Evolutionary conservation across 2,329 filamentous ascomycete genomes (phyloP).

Genomic region (Claviceps sp.): DNA sequence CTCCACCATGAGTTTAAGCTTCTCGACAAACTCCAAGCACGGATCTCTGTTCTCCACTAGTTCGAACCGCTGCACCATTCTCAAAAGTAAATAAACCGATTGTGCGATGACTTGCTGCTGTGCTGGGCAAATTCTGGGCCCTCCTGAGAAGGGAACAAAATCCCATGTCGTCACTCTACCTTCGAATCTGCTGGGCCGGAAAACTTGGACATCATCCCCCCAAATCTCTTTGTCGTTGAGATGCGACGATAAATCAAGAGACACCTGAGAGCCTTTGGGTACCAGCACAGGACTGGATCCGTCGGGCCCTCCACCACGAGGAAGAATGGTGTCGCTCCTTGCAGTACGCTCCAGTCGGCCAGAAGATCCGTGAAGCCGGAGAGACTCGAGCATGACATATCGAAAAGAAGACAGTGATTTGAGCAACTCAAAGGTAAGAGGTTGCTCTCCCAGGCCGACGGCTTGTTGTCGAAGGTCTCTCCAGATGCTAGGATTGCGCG

Average conservation of each 20-base stretch:
- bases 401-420: slow-evolving; percentile 3
- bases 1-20: slow-evolving; percentile 5
- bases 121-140: slow-evolving; percentile 5
- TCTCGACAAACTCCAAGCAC: slow-evolving; percentile 2
- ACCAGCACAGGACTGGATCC: slow-evolving; percentile 1
- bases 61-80: slow-evolving; percentile 2
- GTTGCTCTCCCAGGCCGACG: slow-evolving; percentile 1
- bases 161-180: slow-evolving; percentile 3
- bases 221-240: slow-evolving; percentile 3
- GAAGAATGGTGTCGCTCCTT: slow-evolving; percentile 2
- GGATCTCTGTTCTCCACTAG: slow-evolving; percentile 3
- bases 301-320: slow-evolving; percentile 1
- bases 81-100: slow-evolving; percentile 4
- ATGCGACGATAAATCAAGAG: slow-evolving; percentile 2
- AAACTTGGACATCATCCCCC: slow-evolving; percentile 1
- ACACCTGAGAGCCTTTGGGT: slow-evolving; percentile 1
- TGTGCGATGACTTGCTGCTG: slow-evolving; percentile 5
- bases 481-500: slow-evolving; percentile 4
- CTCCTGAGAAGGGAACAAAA: slow-evolving; percentile 5
- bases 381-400: slow-evolving; percentile 1
- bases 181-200: slow-evolving; percentile 4
- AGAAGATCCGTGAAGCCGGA: slow-evolving; percentile 4
- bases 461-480: slow-evolving; percentile 4
- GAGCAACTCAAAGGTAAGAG: slow-evolving; percentile 2
- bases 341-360: slow-evolving; percentile 3